phyloP scores from a whole-genome alignment of 108 stramenopile genomes.

The Nannochloropsis salina region DNA sequence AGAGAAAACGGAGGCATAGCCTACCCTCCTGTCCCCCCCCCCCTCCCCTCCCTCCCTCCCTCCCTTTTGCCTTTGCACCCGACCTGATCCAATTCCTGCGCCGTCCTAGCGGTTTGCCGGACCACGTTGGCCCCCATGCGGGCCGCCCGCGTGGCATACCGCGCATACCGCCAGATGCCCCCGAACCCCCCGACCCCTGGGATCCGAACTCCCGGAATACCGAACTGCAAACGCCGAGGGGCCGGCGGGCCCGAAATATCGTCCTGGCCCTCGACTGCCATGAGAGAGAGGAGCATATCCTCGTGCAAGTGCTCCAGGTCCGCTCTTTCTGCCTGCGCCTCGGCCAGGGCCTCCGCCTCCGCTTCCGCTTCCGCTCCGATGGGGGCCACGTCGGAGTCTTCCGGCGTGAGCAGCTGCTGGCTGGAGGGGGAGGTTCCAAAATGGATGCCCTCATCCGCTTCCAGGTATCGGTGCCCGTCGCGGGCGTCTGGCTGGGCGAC shows the following conservation, averaged over 20 bases:
- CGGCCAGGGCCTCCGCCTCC: too few relatives aligned
- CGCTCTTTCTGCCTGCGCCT: not conserved
- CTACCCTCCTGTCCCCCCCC: not conserved
- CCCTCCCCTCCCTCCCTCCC: not conserved
- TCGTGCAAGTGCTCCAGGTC: not conserved
- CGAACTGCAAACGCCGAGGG: not conserved
- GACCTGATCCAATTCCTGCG: conserved; percentile 7
- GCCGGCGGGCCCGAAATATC: too few relatives aligned
- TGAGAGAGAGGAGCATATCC: conserved; percentile 1
- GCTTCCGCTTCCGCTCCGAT: too few relatives aligned
- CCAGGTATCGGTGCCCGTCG: not conserved
- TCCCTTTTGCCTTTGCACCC: not conserved
- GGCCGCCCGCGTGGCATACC: not conserved
- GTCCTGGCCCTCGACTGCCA: not conserved
- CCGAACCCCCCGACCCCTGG: not conserved
- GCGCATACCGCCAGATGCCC: not conserved
- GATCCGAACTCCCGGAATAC: not conserved
- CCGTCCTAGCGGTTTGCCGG: not conserved
- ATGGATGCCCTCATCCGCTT: too few relatives aligned
- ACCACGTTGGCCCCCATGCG: not conserved
- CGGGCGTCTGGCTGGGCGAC: not conserved
- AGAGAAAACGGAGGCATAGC: not conserved
- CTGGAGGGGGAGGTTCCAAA: too few relatives aligned
- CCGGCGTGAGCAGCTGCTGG: too few relatives aligned
- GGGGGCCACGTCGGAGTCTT: too few relatives aligned